phyloP scores from a whole-genome alignment of 148 eudicot genomes.

The Suaeda aralocaspica region DNA sequence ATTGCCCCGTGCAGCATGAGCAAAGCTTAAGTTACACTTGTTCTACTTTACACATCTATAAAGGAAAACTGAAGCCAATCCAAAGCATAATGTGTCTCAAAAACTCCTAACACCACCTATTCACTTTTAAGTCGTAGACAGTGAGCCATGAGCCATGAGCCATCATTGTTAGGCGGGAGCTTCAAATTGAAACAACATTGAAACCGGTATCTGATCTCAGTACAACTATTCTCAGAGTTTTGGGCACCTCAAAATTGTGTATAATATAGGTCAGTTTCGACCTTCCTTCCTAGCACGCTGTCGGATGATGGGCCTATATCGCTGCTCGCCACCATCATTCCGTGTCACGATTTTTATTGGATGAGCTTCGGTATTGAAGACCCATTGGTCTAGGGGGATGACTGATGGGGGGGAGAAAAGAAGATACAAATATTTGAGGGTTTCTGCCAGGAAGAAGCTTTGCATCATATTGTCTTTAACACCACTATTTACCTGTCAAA shows the following conservation, averaged over 20 bases:
- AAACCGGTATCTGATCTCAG: conserved; percentile 11
- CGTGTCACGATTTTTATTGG: conserved; percentile 66
- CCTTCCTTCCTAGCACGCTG: conserved; percentile 73
- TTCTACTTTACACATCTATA: conserved; percentile 25
- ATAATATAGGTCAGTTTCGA: conserved; percentile 26
- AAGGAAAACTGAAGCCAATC: conserved; percentile 8
- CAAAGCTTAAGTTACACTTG: not conserved
- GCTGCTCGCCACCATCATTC: conserved; percentile 26
- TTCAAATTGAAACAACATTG: not conserved
- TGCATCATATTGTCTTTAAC: conserved; percentile 94
- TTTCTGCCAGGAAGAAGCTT: conserved; percentile 89
- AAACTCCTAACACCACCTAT: conserved; percentile 3
- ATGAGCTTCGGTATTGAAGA: conserved; percentile 91
- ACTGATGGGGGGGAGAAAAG: conserved; percentile 80
- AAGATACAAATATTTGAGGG: conserved; percentile 78
- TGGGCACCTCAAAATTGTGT: conserved; percentile 13
- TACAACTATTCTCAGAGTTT: conserved; percentile 12
- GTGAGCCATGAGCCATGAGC: conserved; percentile 6
- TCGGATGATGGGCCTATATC: conserved; percentile 38
- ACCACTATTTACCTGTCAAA: conserved; percentile 65
- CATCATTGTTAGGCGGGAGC: not conserved
- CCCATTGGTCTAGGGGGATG: conserved; percentile 77
- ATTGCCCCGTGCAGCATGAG: conserved; percentile 2
- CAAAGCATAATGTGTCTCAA: not conserved
- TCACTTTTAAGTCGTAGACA: not conserved